These are phyloP conservation scores for Fraxinus pennsylvanica DNA, from an alignment of 257 asterid species.

Conservation along the genomic window DNA sequence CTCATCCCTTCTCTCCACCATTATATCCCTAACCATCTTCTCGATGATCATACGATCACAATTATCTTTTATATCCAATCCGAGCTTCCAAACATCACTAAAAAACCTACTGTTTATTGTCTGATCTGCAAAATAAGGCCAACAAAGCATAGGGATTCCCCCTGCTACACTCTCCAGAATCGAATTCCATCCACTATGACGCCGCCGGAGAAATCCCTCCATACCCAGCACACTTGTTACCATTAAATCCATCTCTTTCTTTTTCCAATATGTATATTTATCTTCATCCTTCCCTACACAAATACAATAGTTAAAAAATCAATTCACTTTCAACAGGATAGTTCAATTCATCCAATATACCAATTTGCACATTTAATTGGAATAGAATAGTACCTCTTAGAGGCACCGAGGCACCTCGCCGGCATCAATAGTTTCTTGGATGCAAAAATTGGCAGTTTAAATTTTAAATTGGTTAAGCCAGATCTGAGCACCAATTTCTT, in stretches of 20 bases:
- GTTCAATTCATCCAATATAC: not conserved
- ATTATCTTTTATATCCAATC: conserved; percentile 60
- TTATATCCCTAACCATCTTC: conserved; percentile 51
- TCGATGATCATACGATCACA: conserved; percentile 47
- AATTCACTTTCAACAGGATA: not conserved
- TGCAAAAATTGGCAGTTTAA: conserved; percentile 11
- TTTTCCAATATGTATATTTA: conserved; percentile 33
- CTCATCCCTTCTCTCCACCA: conserved; percentile 50
- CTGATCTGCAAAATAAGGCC: conserved; percentile 58
- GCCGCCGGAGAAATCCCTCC: conserved; percentile 38
- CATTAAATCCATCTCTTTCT: conserved; percentile 32
- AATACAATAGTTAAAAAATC: not conserved
- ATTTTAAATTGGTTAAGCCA: too few species aligned
- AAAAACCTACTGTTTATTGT: conserved; percentile 56
- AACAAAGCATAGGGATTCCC: conserved; percentile 57
- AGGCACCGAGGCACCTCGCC: conserved; percentile 19
- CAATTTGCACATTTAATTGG: not conserved
- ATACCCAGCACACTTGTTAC: conserved; percentile 38
- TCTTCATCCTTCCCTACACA: conserved; percentile 47
- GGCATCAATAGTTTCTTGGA: conserved; percentile 18
- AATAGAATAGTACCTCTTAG: not conserved
- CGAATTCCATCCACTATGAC: conserved; percentile 63
- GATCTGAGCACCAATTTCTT: too few species aligned
- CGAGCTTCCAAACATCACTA: conserved; percentile 50
- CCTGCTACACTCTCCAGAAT: conserved; percentile 42